These are phyloP conservation scores for Amphichorda felina DNA, from an alignment of 2,329 filamentous ascomycete genomes.

Conservation along the genomic window DNA sequence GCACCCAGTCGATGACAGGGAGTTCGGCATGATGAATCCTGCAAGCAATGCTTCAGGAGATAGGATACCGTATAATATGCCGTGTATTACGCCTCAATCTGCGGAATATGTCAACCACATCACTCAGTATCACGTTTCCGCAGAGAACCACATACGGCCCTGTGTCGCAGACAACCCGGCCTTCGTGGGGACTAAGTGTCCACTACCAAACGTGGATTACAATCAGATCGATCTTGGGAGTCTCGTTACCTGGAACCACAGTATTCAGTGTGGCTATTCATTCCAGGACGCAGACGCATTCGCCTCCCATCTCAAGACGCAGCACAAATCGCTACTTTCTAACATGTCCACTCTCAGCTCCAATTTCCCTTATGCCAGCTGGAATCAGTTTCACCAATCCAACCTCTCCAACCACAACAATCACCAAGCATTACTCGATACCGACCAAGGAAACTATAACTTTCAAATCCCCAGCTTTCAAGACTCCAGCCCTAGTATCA, in stretches of 20 bases:
- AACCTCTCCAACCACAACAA: background rate
- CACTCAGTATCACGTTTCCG: background rate
- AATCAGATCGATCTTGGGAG: background rate
- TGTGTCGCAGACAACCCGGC: constrained; percentile 14
- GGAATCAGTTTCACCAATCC: background rate
- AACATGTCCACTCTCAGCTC: background rate
- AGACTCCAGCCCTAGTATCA: no score
- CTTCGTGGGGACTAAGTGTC: constrained; percentile 12
- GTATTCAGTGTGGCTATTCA: constrained; percentile 13
- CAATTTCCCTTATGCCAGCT: background rate
- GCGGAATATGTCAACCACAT: background rate
- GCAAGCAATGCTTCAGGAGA: background rate
- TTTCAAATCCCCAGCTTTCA: no score
- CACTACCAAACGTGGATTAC: constrained; percentile 10
- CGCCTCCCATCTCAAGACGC: constrained; percentile 16
- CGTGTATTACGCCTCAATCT: background rate
- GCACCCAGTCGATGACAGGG: background rate
- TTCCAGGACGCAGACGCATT: constrained; percentile 13
- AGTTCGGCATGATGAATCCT: background rate
- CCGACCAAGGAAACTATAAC: no score
- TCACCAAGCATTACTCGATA: no score
- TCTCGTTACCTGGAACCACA: background rate
- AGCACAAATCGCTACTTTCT: constrained; percentile 9
- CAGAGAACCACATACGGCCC: constrained; percentile 1
- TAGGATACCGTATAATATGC: background rate